Evolutionary conservation across 768 basidiomycete species (phyloP).

Genomic region (Tephrocybe sp.): DNA sequence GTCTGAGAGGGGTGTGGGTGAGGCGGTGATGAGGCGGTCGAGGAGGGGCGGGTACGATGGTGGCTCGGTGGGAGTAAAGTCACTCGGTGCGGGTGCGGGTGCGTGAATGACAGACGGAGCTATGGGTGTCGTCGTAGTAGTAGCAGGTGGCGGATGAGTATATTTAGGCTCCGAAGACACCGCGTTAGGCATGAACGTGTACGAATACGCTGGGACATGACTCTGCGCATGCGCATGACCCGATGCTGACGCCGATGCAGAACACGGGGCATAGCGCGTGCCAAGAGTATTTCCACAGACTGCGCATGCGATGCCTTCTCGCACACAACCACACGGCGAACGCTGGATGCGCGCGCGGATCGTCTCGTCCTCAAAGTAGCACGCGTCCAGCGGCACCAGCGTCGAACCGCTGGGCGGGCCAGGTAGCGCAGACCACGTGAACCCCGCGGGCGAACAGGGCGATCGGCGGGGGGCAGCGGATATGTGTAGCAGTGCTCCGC

Average conservation of each 20-base stretch:
- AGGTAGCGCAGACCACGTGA: conserved; percentile 57
- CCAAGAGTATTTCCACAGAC: conserved; percentile 66
- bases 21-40: conserved; percentile 34
- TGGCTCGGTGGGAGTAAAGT: neutral
- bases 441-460: conserved; percentile 14
- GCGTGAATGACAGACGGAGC: neutral
- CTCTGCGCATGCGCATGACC: conserved; percentile 16
- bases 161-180: conserved; percentile 30
- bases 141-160: too few species aligned
- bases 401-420: conserved; percentile 40
- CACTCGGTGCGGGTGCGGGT: neutral
- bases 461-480: conserved; percentile 50
- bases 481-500: conserved; percentile 59
- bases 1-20: conserved; percentile 33
- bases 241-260: too few species aligned
- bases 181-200: conserved; percentile 46
- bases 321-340: conserved; percentile 62
- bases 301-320: conserved; percentile 67
- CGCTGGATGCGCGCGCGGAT: conserved; percentile 44
- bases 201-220: conserved; percentile 21
- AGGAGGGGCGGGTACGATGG: conserved; percentile 18
- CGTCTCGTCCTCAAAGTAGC: conserved; percentile 53
- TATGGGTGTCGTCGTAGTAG: too few species aligned
- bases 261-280: conserved; percentile 44
- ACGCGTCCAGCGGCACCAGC: conserved; percentile 53